phyloP scores from a whole-genome alignment of 371 early-diverging fungal genomes.

The Circinella minor region DNA sequence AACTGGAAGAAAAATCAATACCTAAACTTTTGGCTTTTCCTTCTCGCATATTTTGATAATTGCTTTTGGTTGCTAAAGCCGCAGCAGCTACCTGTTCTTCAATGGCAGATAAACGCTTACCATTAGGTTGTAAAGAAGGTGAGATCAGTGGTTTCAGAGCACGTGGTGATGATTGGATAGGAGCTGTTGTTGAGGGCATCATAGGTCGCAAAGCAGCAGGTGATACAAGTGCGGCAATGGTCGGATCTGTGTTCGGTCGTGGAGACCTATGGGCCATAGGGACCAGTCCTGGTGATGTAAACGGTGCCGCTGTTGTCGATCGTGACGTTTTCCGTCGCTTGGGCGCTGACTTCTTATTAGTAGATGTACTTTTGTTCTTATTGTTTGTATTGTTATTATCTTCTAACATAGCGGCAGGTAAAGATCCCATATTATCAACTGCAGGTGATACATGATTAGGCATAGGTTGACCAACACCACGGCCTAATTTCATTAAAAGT shows the following conservation, averaged over 20 bases:
- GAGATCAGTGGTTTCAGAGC: constrained; percentile 54
- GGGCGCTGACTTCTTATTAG: constrained; percentile 6
- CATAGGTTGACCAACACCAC: constrained; percentile 26
- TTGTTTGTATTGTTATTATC: constrained; percentile 1
- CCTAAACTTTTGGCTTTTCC: constrained; percentile 85
- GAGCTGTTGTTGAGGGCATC: constrained; percentile 1
- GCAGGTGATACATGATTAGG: constrained; percentile 13
- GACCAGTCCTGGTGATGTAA: constrained; percentile 29
- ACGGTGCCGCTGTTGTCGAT: constrained; percentile 17
- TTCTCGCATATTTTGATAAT: constrained; percentile 84
- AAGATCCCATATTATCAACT: constrained; percentile 40
- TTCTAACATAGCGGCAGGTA: constrained; percentile 49
- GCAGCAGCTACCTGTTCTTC: constrained; percentile 56
- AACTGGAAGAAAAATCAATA: constrained; percentile 68
- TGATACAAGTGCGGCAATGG: constrained; percentile 39
- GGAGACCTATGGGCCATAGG: constrained; percentile 29
- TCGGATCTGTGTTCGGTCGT: constrained; percentile 19
- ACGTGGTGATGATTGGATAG: constrained; percentile 37
- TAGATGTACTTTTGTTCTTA: neutral
- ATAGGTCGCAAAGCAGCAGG: constrained; percentile 38
- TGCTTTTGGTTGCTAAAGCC: constrained; percentile 77
- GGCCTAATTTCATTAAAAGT: constrained; percentile 65
- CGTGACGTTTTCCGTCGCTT: constrained; percentile 33
- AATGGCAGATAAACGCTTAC: constrained; percentile 34
- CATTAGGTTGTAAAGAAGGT: constrained; percentile 56